Conservation (phyloP, 257 asterid species). For the Avicennia marina region DNA sequence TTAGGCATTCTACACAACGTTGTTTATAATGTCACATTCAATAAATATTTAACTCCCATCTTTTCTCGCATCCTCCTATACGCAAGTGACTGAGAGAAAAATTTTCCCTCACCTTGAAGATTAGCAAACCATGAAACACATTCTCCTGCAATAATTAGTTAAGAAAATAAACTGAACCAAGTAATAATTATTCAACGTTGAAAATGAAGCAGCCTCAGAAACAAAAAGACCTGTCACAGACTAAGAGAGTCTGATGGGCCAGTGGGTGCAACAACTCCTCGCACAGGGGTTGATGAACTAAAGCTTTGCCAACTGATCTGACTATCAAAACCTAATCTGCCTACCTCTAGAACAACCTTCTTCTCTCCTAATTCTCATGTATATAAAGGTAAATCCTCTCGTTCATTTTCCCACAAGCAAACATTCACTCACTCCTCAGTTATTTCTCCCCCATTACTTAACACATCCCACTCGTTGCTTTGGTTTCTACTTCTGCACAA, state of each 20-base stretch:
- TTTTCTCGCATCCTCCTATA: too few relatives aligned
- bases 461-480: too few relatives aligned
- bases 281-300: conserved; percentile 33
- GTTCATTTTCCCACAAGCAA: conserved; percentile 22
- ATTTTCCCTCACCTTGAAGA: background rate
- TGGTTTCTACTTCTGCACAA: too few relatives aligned
- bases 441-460: too few relatives aligned
- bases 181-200: background rate
- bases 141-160: background rate
- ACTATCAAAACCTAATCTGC: conserved; percentile 46
- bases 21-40: too few relatives aligned
- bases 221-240: conserved; percentile 27
- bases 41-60: too few relatives aligned
- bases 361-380: conserved; percentile 24
- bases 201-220: background rate
- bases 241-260: conserved; percentile 19
- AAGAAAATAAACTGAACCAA: background rate
- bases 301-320: conserved; percentile 25
- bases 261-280: conserved; percentile 62
- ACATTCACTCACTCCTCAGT: background rate
- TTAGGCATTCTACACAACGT: too few relatives aligned
- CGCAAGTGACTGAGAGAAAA: too few relatives aligned
- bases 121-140: background rate
- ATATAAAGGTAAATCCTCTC: conserved; percentile 31
- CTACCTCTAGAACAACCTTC: conserved; percentile 38